A percentile compares a stretch with the other conserved stretches of the same genome.
phyloP scores from a whole-genome alignment of 2,329 filamentous ascomycete genomes.

The Fusarium pseudocircinatum region DNA sequence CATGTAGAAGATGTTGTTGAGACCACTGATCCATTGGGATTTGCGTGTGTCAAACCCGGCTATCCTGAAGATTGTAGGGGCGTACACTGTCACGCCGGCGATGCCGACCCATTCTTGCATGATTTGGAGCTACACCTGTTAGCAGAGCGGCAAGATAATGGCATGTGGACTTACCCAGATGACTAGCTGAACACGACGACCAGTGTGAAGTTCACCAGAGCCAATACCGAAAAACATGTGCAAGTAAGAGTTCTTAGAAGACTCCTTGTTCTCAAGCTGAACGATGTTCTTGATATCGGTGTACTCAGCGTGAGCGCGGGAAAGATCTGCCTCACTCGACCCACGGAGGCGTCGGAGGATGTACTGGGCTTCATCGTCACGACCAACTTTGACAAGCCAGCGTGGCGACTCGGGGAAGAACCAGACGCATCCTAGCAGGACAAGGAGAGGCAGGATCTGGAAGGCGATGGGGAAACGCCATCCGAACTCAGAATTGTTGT shows the following conservation, averaged over 20 bases:
- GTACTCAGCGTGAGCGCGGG: slow-evolving; percentile 69
- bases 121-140: slow-evolving; percentile 9
- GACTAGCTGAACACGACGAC: slow-evolving; percentile 73
- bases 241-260: slow-evolving; percentile 66
- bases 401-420: slow-evolving; percentile 77
- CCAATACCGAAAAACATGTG: slow-evolving; percentile 74
- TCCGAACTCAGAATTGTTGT: slow-evolving; percentile 65
- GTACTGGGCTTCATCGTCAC: slow-evolving; percentile 73
- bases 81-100: slow-evolving; percentile 72
- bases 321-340: slow-evolving; percentile 59
- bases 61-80: slow-evolving; percentile 69
- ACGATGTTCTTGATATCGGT: slow-evolving; percentile 71
- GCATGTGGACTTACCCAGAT: slow-evolving; percentile 62
- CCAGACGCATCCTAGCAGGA: slow-evolving; percentile 66
- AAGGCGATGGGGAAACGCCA: slow-evolving; percentile 78
- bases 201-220: slow-evolving; percentile 72
- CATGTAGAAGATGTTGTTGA: slow-evolving; percentile 63
- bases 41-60: slow-evolving; percentile 71
- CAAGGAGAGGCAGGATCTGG: slow-evolving; percentile 71
- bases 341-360: slow-evolving; percentile 73
- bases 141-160: fast-evolving
- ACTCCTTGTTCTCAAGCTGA: slow-evolving; percentile 63
- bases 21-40: slow-evolving; percentile 70
- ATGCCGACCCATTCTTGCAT: slow-evolving; percentile 57
- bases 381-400: slow-evolving; percentile 72